A percentile compares a stretch with the other conserved stretches of the same genome.
Conservation (phyloP, 768 basidiomycete genomes). For the Scleroderma citrinum region DNA sequence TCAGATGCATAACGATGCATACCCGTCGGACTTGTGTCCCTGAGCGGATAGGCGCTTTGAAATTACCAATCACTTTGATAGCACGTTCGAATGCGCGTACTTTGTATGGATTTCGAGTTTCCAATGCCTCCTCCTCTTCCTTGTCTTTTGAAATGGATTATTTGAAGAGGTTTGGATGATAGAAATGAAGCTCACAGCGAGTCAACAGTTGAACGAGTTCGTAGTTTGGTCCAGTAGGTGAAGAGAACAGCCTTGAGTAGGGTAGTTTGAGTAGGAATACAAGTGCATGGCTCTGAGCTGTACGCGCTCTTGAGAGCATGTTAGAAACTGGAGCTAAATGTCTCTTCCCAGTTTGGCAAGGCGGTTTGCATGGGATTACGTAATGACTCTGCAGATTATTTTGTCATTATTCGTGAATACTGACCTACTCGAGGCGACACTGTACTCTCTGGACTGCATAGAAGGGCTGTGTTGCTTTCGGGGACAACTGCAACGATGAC, state of each 20-base stretch:
- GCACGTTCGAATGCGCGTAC: slow-evolving; percentile 46
- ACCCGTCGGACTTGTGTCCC: slow-evolving; percentile 33
- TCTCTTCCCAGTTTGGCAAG: too few relatives aligned
- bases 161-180: neutral
- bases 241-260: slow-evolving; percentile 12
- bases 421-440: too few relatives aligned
- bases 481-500: slow-evolving; percentile 13
- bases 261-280: neutral
- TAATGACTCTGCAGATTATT: neutral
- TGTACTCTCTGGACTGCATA: too few relatives aligned
- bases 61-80: slow-evolving; percentile 35
- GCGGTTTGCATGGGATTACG: too few relatives aligned
- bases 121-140: slow-evolving; percentile 35
- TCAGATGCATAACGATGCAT: neutral
- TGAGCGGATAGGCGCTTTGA: slow-evolving; percentile 39
- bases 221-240: slow-evolving; percentile 26
- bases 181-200: slow-evolving; percentile 30
- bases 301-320: slow-evolving; percentile 17
- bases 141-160: slow-evolving; percentile 24
- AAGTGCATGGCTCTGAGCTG: neutral
- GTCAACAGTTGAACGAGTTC: slow-evolving; percentile 36
- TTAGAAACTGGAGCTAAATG: too few relatives aligned
- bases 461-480: neutral
- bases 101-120: slow-evolving; percentile 40
- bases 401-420: neutral